phyloP scores from a whole-genome alignment of 345 rosid genomes.

The Syzygium grande region DNA sequence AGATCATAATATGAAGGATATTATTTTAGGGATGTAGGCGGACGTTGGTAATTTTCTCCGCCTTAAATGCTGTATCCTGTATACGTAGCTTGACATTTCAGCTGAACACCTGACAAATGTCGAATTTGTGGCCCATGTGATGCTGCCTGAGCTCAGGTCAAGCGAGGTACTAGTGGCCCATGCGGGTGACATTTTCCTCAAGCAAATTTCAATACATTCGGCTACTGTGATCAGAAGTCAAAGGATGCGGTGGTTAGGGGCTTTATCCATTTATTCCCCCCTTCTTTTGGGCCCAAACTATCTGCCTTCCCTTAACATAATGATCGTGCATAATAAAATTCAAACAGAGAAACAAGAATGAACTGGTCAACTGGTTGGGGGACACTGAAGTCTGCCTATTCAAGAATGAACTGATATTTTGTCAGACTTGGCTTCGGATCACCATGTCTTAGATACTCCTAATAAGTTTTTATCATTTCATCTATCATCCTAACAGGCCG shows the following conservation, averaged over 20 bases:
- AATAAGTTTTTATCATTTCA: not conserved
- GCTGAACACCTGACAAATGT: slow-evolving; percentile 51
- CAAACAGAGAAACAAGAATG: not conserved
- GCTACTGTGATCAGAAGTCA: not conserved
- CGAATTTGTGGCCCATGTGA: slow-evolving; percentile 71
- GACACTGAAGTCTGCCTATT: not conserved
- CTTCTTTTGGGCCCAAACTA: not conserved
- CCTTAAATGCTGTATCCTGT: slow-evolving; percentile 65
- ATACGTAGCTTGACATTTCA: slow-evolving; percentile 49
- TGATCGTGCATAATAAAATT: not conserved
- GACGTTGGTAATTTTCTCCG: slow-evolving; percentile 85
- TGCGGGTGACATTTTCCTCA: not conserved
- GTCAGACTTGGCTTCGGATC: not conserved
- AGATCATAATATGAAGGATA: not conserved
- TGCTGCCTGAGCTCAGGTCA: slow-evolving; percentile 59
- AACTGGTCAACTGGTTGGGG: not conserved
- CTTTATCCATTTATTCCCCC: not conserved
- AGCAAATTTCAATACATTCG: not conserved
- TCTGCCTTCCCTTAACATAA: not conserved
- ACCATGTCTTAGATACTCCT: not conserved
- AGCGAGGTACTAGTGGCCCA: slow-evolving; percentile 42
- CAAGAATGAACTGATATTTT: not conserved
- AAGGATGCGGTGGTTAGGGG: not conserved
- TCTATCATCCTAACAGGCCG: slow-evolving; percentile 29
- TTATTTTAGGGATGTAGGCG: slow-evolving; percentile 29